Evolutionary conservation across 1,284 basidiomycete species (phyloP).

Genomic region (Macrocystidia cucumis): DNA sequence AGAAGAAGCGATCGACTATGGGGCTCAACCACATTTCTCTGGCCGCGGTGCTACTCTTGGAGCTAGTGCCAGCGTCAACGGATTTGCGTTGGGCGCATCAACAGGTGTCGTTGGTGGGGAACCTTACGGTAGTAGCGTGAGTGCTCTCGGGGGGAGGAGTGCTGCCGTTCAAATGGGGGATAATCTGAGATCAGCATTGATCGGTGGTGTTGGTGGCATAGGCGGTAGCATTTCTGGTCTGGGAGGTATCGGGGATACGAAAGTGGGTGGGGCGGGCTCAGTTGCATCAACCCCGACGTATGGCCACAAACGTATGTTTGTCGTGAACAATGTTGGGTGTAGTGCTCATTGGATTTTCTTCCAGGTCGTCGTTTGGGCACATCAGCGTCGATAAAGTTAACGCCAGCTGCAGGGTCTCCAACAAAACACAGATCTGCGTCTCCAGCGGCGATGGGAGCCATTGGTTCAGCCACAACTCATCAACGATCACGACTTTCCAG

Average conservation of each 20-base stretch:
- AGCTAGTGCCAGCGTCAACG: constrained; percentile 8
- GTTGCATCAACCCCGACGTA: constrained; percentile 16
- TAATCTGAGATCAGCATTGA: constrained; percentile 37
- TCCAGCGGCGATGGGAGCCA: constrained; percentile 22
- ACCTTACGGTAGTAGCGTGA: no score
- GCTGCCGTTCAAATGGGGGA: constrained; percentile 41
- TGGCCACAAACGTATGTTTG: constrained; percentile 26
- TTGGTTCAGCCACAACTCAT: constrained; percentile 17
- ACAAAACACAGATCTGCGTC: constrained; percentile 33
- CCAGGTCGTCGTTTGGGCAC: constrained; percentile 29
- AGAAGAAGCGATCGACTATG: constrained; percentile 26
- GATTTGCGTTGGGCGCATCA: no score
- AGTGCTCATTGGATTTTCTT: neutral
- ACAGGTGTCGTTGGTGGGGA: no score
- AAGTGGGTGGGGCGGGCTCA: constrained; percentile 12
- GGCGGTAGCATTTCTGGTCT: no score
- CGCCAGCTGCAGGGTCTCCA: constrained; percentile 20
- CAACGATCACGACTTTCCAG: constrained; percentile 34
- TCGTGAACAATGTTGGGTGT: neutral
- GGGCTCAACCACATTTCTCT: constrained; percentile 10
- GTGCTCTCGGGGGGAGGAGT: constrained; percentile 23
- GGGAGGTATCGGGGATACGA: no score
- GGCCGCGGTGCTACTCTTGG: constrained; percentile 15
- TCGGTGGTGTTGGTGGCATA: constrained; percentile 19
- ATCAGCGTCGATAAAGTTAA: constrained; percentile 29